Evolutionary conservation across 169 alveolate genomes (phyloP).

Genomic region (Eimeria tenella): DNA sequence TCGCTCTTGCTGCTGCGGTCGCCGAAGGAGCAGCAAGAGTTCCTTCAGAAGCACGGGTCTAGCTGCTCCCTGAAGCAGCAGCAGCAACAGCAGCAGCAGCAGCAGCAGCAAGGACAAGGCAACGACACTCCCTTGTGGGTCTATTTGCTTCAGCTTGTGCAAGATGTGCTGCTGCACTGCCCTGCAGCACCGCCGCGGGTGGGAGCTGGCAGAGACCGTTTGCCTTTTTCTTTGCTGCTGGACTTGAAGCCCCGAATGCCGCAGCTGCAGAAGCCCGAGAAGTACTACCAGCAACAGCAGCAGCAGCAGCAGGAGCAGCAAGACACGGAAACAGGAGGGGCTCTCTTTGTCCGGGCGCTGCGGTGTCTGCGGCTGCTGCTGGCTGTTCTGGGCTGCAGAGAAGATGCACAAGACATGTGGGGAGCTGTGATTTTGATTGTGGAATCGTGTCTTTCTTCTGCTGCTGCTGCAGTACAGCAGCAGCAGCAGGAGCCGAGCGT

Average conservation of each 20-base stretch:
- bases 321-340: constrained; percentile 38
- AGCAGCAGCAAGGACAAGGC: constrained; percentile 16
- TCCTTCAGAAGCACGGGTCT: constrained; percentile 36
- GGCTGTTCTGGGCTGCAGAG: constrained; percentile 48
- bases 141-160: constrained; percentile 44
- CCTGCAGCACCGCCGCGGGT: background rate
- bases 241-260: constrained; percentile 35
- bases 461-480: constrained; percentile 46
- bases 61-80: constrained; percentile 19
- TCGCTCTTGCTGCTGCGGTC: constrained; percentile 50
- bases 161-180: constrained; percentile 49
- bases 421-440: constrained; percentile 58
- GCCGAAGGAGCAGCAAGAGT: constrained; percentile 41
- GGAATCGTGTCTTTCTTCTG: constrained; percentile 17
- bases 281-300: constrained; percentile 46
- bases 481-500: constrained; percentile 1
- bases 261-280: constrained; percentile 45
- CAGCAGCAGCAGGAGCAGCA: constrained; percentile 75
- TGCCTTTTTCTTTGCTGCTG: constrained; percentile 3
- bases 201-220: background rate
- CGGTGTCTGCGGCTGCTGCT: constrained; percentile 74
- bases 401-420: constrained; percentile 61
- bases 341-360: constrained; percentile 36
- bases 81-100: constrained; percentile 57
- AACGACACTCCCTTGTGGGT: constrained; percentile 62